Evolutionary conservation across 1,284 basidiomycete species (phyloP), one percentile per base, ranked within the genome.

Genomic region (Erythrobasidium hasegawianum): DNA sequence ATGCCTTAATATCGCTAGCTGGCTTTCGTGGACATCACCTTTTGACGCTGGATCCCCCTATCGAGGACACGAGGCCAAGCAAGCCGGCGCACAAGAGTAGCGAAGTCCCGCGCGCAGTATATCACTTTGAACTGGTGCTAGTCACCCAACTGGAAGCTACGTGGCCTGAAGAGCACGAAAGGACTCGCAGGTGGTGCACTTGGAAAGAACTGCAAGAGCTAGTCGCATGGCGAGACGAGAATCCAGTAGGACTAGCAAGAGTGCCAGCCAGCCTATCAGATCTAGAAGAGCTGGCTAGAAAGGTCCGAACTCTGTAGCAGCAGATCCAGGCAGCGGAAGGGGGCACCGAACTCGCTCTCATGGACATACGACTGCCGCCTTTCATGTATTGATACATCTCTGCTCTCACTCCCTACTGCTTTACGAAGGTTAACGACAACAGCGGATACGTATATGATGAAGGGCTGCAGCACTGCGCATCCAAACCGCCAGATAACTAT

Each of bases 111-210:
- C 50, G 40, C 9, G 43, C 52, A 9, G 20, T 61, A 8, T 67
- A 56, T 13, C 24, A 56, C 26, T 60, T 67, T 53, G 52, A 55
- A 39, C 29, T 67, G 39, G 41, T 60, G 1, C 41, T 60, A 22
- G 65, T 67, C 2, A 67, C 65, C 11, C 53, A 45, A 16, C 39
- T 67, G 9, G 52, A 58, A 27, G 43, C 57, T 8, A 43, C 54
- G 3, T 67, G 65, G 65, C 65, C 65, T 3, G 65, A 67, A 45
- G 38, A 39, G 14, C 57, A 61, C 29, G 65, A 67, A 26, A 49
- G 65, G 22, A 20, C 39, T 27, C 38, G 65, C 4, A 14, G 45
- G 27, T 67, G 65, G 65, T 54, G 20, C 20, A 56, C 39, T 10
- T 10, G n/a, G 1, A 18, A 41, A 16, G 59, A 67, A 16, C 20